Base-by-base conservation (phyloP, 202 grass and related monocot genomes). In the Elaeis oleifera region DNA sequence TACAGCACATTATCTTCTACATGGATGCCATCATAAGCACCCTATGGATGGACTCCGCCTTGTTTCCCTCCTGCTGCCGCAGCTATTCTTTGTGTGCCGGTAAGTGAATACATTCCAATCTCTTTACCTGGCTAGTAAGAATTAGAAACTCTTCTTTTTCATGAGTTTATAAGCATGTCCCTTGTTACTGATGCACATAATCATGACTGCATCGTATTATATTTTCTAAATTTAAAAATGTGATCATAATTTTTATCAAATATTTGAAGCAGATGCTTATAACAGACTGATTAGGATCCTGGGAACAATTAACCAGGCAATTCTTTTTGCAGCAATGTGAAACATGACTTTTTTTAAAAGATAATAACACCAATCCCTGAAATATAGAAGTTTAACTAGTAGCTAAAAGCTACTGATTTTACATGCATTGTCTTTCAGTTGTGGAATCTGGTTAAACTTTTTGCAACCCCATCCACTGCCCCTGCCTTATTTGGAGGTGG, bases 21-120 rank as follows among this genome's bases (percentile, higher is more conserved):
- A 95, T 50, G 89, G 89, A 71, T 95, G 89, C 76, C 89, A 95
- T 63, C 89, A 95, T 66, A 95, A 95, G 62, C 84, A 95, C 53
- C 89, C 89, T 3, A 95, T 95, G 89, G 89, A 95, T 23, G 87
- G 81, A 1, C 89, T 95, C 71, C 81, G 85, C 70, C 89, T 95
- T 72, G 89, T 95, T 23, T 95, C 27, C 89, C 89, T 72, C 84
- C 89, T 61, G 49, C 81, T 28, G 84, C 81, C 50, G 69, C 89
- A 62, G 84, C 84, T 59, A 95, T 95, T 65, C 63, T 95, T 39
- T 95, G 85, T 80, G 61, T 83, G 63, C 84, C 79, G 48, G 89
- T 95, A 84, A 39, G 36, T 44, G 2, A 44, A 44, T 44, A 44
- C 11, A 13, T 44, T 13, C 36, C 36, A 44, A 60, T n/a, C 32